Base-by-base conservation (phyloP, 257 asterid genomes). In the Anisodus acutangulus region DNA sequence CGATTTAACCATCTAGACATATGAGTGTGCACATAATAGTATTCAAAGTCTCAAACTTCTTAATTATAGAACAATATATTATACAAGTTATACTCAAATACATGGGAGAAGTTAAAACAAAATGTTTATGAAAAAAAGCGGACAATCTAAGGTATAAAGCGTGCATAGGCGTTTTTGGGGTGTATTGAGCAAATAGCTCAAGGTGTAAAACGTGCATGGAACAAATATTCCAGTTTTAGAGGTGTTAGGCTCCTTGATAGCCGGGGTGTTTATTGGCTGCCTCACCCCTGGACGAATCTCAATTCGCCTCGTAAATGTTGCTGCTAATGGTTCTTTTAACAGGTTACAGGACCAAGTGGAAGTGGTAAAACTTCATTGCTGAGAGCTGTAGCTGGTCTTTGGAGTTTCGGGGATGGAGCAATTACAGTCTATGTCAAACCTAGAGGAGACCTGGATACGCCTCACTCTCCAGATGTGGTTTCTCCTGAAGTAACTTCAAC, bases 281-380 rank as follows among this genome's bases (percentile, higher is more conserved):
- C 80, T 6, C 31, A 41, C 60, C 80, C 64, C 64, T 53, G 53
- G 81, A 71, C 2, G 79, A 76, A 31, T 53, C 43, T 47, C 81
- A 26, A 15, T 76, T 55, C 53, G 15, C 62, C 81, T 78, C 53
- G 53, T 37, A 78, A 26, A 26, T 78, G 31, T 15, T 78, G 43
- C 31, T 78, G 43, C 64, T 78, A 76, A 81, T 89, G 74, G 89
- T 86, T 89, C 86, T 84, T 74, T 85, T 88, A 84, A 92, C 95
- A 95, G 98, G 82, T 95, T 86, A 88, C 98, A 79, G 99, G 99
- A 80, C 97, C 97, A n/a, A 95, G 99, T 86, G 99, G 99, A 74
- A 92, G 97, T 88, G 99, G 99, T 71, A 95, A 95, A 89, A 95
- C 99, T 85, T 94, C 99, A 51, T 84, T 94, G 67, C 85, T 95